Evolutionary conservation across 768 basidiomycete species (phyloP), one percentile per base, ranked within the genome.

Genomic region (Austroboletus eburneus): DNA sequence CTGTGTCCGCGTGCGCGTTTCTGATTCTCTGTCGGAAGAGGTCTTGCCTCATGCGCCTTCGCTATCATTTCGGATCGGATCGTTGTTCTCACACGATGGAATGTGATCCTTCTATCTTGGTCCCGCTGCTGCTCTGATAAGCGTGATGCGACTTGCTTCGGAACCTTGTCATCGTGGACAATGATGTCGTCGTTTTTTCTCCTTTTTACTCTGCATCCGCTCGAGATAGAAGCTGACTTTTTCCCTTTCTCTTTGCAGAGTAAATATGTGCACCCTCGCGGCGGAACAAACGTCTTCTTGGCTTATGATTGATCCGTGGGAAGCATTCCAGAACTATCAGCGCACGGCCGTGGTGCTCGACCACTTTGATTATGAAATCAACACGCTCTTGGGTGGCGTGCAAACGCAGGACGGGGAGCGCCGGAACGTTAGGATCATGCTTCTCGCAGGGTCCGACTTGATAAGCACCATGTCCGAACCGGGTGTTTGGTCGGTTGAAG

Each of bases 241-340:
- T 10, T 2, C 32, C 39, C 52, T 58, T 58, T 58, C 30, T 46
- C 54, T 57, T 52, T 61, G 57, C 66, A 91, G 90, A 51, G 86
- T 87, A 45, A 80, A 80, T 56, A 92, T 91, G 88, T 92, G 90
- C 70, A 85, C 79, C 42, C 77, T 93, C 29, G 95, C 91, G 10
- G 83, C 91, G 27, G 87, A 93, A 63, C 83, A 94, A 61, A 92
- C 94, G 3, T 85, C 85, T 37, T 79, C 83, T 18, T 97, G 91
- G 91, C 75, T 99, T 37, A 97, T 96, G 93, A 87, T 97, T 36
- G 96, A 99, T 63, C 75, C 92, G 17, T 99, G 94, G 94, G 96
- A 99, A 68, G 92, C 94, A 13, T 86, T 90, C 65, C 94, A 92
- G 67, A 74, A 80, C 39, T 99, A 99, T 72, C 89, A 92, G 61